These are phyloP conservation scores for Solanum sitiens DNA, from an alignment of 257 asterid species.

Conservation along the genomic window DNA sequence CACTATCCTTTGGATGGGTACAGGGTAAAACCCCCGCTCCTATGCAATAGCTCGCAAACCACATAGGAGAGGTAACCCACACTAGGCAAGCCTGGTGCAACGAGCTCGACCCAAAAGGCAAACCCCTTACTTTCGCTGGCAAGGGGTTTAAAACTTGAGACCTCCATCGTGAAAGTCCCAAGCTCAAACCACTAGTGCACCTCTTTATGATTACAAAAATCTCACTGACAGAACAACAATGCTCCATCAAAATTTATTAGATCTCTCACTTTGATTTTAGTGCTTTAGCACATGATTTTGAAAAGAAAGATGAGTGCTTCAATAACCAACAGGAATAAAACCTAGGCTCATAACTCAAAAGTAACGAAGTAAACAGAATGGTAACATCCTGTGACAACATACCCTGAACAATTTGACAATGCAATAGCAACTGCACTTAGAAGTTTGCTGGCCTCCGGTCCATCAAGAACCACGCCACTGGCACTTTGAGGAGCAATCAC, in stretches of 20 bases:
- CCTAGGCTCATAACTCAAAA: neutral
- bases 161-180: no score
- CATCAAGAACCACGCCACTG: slow-evolving; percentile 83
- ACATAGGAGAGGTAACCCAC: no score
- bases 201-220: neutral
- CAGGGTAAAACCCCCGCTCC: no score
- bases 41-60: no score
- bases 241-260: neutral
- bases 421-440: slow-evolving; percentile 96
- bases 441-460: slow-evolving; percentile 94
- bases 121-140: no score
- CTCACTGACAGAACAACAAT: neutral
- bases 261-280: neutral
- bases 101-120: no score
- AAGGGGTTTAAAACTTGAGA: no score
- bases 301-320: neutral
- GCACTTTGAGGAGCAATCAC: slow-evolving; percentile 94
- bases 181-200: neutral
- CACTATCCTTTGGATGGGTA: no score
- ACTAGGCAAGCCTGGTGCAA: no score
- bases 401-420: slow-evolving; percentile 84
- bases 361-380: neutral
- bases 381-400: slow-evolving; percentile 15
- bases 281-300: neutral
- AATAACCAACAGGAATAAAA: neutral